Percentiles rank a stretch among this genome's conserved stretches.
Evolutionary conservation across 768 basidiomycete species (phyloP).

Genomic region (Calvatia gigantea): DNA sequence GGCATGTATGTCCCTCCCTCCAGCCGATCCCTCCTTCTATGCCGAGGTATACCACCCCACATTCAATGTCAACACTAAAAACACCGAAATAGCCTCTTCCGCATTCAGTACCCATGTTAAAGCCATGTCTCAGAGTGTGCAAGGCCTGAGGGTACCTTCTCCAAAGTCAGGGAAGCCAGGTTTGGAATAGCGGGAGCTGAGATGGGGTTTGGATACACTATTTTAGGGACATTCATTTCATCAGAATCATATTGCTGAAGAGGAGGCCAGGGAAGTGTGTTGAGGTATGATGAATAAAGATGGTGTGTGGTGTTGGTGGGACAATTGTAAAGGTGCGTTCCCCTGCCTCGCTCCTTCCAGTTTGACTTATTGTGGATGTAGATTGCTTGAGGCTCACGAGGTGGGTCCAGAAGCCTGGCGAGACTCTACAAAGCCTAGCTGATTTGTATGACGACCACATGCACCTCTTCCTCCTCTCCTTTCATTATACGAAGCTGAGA

Average conservation of each 20-base stretch:
- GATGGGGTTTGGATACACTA: conserved; percentile 65
- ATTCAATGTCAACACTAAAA: conserved; percentile 77
- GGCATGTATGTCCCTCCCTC: conserved; percentile 53
- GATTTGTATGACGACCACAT: conserved; percentile 81
- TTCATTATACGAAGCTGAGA: no score
- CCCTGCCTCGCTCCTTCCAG: not conserved
- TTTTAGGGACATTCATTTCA: conserved; percentile 71
- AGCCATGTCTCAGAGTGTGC: conserved; percentile 67
- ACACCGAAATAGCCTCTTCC: conserved; percentile 55
- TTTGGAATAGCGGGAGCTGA: conserved; percentile 79
- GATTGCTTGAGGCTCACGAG: conserved; percentile 79
- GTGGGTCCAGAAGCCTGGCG: conserved; percentile 71
- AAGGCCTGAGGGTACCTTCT: conserved; percentile 63
- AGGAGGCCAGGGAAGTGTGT: conserved; percentile 13
- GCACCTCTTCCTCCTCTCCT: conserved; percentile 20
- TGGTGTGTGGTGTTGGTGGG: conserved; percentile 87
- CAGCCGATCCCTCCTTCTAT: conserved; percentile 76
- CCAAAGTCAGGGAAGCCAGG: conserved; percentile 59
- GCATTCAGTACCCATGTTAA: conserved; percentile 64
- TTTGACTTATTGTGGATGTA: conserved; percentile 24
- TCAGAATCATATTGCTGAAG: conserved; percentile 41
- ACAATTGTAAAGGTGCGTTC: conserved; percentile 61
- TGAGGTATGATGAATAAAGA: conserved; percentile 60
- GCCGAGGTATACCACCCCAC: conserved; percentile 80
- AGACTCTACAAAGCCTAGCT: conserved; percentile 69